Percentiles rank a stretch among this genome's conserved stretches.
phyloP scores from a whole-genome alignment of 1,284 basidiomycete genomes.

The Sanghuangporus weigelae region DNA sequence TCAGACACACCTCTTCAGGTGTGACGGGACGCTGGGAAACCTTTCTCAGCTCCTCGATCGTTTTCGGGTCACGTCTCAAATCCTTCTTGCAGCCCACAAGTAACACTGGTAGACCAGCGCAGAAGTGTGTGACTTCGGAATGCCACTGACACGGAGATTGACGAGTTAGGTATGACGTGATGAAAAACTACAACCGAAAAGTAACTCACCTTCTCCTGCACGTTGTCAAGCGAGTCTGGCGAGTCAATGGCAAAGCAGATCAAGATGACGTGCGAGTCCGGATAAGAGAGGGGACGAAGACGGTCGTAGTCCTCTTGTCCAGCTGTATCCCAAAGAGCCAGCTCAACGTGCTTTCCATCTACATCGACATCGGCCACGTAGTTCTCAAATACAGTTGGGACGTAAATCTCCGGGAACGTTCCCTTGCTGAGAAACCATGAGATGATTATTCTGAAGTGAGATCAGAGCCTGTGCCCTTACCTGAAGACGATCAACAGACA shows the following conservation, averaged over 20 bases:
- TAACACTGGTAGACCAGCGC: conserved; percentile 80
- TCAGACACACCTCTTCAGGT: conserved; percentile 55
- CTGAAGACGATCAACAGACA: conserved; percentile 81
- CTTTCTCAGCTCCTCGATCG: conserved; percentile 76
- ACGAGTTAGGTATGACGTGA: conserved; percentile 1
- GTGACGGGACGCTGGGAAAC: conserved; percentile 80
- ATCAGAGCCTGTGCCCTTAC: neutral
- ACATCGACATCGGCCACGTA: conserved; percentile 89
- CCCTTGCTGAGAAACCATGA: conserved; percentile 51
- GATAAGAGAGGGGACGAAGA: conserved; percentile 86
- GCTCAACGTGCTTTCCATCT: conserved; percentile 87
- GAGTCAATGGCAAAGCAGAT: conserved; percentile 94
- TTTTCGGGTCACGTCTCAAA: conserved; percentile 73
- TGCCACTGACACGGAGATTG: conserved; percentile 87
- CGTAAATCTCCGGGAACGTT: conserved; percentile 89
- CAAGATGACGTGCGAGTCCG: conserved; percentile 89
- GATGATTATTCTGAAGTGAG: neutral
- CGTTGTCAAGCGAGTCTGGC: conserved; percentile 90
- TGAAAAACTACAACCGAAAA: neutral
- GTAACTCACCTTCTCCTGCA: conserved; percentile 83
- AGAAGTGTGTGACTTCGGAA: conserved; percentile 92
- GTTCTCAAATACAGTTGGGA: conserved; percentile 91
- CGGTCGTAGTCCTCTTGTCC: conserved; percentile 91
- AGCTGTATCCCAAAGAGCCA: conserved; percentile 94
- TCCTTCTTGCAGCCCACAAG: conserved; percentile 94